A percentile compares a stretch with the other conserved stretches of the same genome.
Conservation (phyloP, 2,329 filamentous ascomycete species). For the Neonectria ditissima region DNA sequence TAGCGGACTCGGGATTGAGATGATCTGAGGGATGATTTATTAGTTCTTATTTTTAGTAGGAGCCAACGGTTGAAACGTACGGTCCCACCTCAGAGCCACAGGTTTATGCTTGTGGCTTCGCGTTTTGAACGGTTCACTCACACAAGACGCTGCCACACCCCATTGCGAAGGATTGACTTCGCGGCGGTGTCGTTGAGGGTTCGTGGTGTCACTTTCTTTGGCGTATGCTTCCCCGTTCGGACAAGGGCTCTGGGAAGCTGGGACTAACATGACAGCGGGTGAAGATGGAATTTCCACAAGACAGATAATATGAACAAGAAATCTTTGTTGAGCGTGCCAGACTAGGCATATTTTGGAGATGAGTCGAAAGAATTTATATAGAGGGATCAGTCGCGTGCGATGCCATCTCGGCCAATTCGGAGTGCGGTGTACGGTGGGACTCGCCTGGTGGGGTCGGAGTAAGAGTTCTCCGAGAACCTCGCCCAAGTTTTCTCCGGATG, state of each 20-base stretch:
- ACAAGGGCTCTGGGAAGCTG: not conserved
- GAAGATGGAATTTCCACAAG: too few species aligned
- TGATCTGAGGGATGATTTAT: not conserved
- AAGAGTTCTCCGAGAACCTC: not conserved
- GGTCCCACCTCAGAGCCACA: constrained; percentile 2
- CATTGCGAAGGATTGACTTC: not conserved
- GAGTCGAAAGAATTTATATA: not conserved
- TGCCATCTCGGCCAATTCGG: not conserved
- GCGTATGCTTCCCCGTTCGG: not conserved
- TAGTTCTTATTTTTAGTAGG: not conserved
- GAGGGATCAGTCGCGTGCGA: too few species aligned
- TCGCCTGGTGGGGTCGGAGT: not conserved
- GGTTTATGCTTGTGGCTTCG: not conserved
- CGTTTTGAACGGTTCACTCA: constrained; percentile 10
- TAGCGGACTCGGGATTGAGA: not conserved
- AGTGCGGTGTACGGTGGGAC: not conserved
- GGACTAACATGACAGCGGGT: not conserved
- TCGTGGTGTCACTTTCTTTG: not conserved
- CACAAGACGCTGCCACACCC: constrained; percentile 8
- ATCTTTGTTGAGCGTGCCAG: too few species aligned
- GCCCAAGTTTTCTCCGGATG: too few species aligned
- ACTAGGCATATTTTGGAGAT: not conserved
- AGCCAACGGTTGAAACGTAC: not conserved
- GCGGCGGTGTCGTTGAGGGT: not conserved
- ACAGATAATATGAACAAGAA: too few species aligned